phyloP scores from a whole-genome alignment of 441 rosid species.

The Croton laevigatus region DNA sequence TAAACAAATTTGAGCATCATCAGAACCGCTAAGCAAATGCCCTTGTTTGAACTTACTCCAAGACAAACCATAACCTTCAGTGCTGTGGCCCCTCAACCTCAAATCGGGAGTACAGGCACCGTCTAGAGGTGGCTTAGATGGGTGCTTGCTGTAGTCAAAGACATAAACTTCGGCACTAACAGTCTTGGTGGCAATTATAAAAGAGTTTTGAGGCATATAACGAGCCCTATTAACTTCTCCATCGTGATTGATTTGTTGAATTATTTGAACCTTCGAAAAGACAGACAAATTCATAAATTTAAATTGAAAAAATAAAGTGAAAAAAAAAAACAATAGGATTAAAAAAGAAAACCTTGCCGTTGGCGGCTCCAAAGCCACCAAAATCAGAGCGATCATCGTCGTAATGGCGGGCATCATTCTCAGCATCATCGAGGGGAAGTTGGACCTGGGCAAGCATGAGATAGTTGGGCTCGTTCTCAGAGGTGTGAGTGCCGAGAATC shows the following conservation, averaged over 20 bases:
- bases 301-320: background rate
- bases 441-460: constrained; percentile 94
- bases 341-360: constrained; percentile 57
- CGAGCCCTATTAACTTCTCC: constrained; percentile 98
- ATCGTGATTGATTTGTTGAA: constrained; percentile 90
- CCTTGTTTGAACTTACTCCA: constrained; percentile 96
- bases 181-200: constrained; percentile 89
- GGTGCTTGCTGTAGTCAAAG: constrained; percentile 88
- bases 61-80: constrained; percentile 93
- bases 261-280: constrained; percentile 67
- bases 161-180: constrained; percentile 88
- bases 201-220: constrained; percentile 95
- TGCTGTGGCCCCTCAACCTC: constrained; percentile 87
- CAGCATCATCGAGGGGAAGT: constrained; percentile 86
- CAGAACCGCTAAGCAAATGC: constrained; percentile 89
- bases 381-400: constrained; percentile 83
- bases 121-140: constrained; percentile 79
- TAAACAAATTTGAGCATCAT: constrained; percentile 92
- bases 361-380: constrained; percentile 85
- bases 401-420: constrained; percentile 84
- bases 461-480: constrained; percentile 96
- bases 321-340: background rate
- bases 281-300: background rate
- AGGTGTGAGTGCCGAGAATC: constrained; percentile 95
- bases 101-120: constrained; percentile 88